These are phyloP conservation scores for Adenanthera pavonina DNA, from an alignment of 306 rosid species.

Conservation along the genomic window DNA sequence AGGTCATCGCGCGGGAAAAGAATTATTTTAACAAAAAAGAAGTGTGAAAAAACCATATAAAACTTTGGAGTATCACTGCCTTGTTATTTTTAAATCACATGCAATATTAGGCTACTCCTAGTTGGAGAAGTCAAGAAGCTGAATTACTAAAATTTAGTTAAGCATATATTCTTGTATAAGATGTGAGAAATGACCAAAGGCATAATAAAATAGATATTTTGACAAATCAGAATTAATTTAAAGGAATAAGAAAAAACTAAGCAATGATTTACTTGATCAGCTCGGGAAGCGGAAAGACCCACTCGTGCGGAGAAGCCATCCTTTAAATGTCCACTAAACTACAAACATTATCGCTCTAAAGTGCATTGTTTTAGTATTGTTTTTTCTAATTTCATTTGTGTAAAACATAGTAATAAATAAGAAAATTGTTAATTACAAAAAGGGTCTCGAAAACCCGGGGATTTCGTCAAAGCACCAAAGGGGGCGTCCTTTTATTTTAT, in stretches of 20 bases:
- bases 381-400: neutral
- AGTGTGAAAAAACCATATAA: no score
- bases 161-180: neutral
- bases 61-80: no score
- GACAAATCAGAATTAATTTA: neutral
- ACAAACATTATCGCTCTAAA: slow-evolving; percentile 14
- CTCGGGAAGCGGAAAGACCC: slow-evolving; percentile 64
- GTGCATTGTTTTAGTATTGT: neutral
- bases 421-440: slow-evolving; percentile 53
- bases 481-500: slow-evolving; percentile 18
- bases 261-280: slow-evolving; percentile 37
- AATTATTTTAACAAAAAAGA: no score
- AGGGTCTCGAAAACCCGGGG: slow-evolving; percentile 49
- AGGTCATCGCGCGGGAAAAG: no score
- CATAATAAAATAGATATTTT: slow-evolving; percentile 13
- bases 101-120: no score
- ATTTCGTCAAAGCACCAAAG: slow-evolving; percentile 39
- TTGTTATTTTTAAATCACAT: no score
- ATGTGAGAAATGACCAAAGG: no score
- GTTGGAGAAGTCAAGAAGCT: neutral
- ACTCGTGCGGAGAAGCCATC: slow-evolving; percentile 74
- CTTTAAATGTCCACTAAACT: slow-evolving; percentile 41
- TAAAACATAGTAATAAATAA: neutral
- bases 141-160: neutral
- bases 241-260: slow-evolving; percentile 4